phyloP scores from a whole-genome alignment of 148 eudicot species.

The Pouteria glomerata region DNA sequence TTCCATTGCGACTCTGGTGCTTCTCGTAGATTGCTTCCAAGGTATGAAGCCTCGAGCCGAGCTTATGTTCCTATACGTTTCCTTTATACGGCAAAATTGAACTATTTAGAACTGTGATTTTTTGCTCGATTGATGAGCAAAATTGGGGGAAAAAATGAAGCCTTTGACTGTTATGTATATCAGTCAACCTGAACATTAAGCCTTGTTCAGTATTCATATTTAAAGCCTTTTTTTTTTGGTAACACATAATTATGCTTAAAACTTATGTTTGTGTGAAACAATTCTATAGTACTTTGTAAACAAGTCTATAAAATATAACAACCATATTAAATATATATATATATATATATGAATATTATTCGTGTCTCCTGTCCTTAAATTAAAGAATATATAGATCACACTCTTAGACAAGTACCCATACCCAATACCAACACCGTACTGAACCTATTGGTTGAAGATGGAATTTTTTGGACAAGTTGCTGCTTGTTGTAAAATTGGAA shows the following conservation, averaged over 20 bases:
- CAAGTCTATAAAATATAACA: too few relatives aligned
- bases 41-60: slow-evolving; percentile 21
- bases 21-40: slow-evolving; percentile 11
- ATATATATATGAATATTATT: too few relatives aligned
- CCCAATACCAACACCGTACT: too few relatives aligned
- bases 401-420: too few relatives aligned
- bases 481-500: not conserved
- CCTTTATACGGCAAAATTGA: not conserved
- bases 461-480: not conserved
- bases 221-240: too few relatives aligned
- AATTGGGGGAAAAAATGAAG: not conserved
- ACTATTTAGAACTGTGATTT: not conserved
- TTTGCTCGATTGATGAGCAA: not conserved
- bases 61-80: not conserved
- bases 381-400: too few relatives aligned
- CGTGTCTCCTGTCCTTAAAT: too few relatives aligned
- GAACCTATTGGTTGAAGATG: too few relatives aligned
- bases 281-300: too few relatives aligned
- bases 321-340: too few relatives aligned
- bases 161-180: not conserved
- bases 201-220: not conserved
- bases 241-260: too few relatives aligned
- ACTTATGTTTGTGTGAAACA: too few relatives aligned
- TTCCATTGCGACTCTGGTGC: slow-evolving; percentile 13
- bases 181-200: not conserved